These are phyloP conservation scores for Leucocoprinus birnbaumii DNA, from an alignment of 768 basidiomycete species.

Conservation along the genomic window DNA sequence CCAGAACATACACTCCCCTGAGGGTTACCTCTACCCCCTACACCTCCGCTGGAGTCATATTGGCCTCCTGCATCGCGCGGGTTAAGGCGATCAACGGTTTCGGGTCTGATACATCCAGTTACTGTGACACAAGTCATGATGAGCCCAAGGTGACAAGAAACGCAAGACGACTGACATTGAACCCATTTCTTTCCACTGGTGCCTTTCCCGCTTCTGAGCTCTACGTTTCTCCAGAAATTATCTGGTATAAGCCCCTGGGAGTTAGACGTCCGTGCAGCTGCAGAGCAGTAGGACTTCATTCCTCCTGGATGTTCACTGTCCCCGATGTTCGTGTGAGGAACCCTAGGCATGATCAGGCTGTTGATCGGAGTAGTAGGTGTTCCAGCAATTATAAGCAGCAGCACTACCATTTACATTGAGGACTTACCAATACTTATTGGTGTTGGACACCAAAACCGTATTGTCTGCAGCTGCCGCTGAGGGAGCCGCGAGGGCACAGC, in stretches of 20 bases:
- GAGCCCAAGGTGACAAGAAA: not conserved
- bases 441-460: constrained; percentile 46
- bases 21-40: constrained; percentile 46
- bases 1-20: constrained; percentile 46
- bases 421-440: constrained; percentile 39
- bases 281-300: constrained; percentile 53
- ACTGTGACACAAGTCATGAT: constrained; percentile 26
- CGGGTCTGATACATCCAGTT: constrained; percentile 51
- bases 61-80: constrained; percentile 48
- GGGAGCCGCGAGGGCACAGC: constrained; percentile 6
- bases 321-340: constrained; percentile 53
- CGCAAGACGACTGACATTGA: constrained; percentile 31
- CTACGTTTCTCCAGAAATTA: constrained; percentile 51
- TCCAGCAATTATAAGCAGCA: not conserved
- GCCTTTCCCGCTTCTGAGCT: constrained; percentile 41
- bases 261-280: constrained; percentile 34
- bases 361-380: not conserved
- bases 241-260: constrained; percentile 44
- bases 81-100: constrained; percentile 39
- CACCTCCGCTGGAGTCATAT: constrained; percentile 55
- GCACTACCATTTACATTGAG: too few species aligned
- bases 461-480: constrained; percentile 39
- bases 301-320: constrained; percentile 53
- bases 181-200: constrained; percentile 38
- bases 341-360: constrained; percentile 51